Conservation (phyloP, 2,329 filamentous ascomycete genomes). For the Fusarium penzigii region DNA sequence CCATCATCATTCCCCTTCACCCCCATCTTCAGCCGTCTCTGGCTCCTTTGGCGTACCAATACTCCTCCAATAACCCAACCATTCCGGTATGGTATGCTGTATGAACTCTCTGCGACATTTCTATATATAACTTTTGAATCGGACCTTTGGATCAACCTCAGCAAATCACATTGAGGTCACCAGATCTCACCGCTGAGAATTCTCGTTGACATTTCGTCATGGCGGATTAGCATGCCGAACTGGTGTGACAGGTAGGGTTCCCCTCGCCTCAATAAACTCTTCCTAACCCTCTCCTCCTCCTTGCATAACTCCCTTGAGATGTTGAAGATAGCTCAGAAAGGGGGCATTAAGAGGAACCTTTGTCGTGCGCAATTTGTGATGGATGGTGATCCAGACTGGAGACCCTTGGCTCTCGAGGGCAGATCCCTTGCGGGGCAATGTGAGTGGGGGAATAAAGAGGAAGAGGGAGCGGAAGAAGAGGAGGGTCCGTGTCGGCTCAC, state of each 20-base stretch:
- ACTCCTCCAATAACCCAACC: background rate
- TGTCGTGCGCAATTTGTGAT: slow-evolving; percentile 15
- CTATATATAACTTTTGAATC: slow-evolving; percentile 1
- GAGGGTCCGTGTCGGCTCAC: slow-evolving; percentile 6
- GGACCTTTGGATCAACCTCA: slow-evolving; percentile 11
- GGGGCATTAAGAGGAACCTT: slow-evolving; percentile 13
- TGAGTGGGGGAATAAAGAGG: slow-evolving; percentile 1
- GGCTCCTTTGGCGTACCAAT: background rate
- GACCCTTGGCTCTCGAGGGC: slow-evolving; percentile 11
- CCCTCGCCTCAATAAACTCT: background rate
- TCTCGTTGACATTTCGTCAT: slow-evolving; percentile 12
- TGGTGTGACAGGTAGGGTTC: background rate
- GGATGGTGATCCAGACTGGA: slow-evolving; percentile 21
- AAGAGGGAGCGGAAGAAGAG: slow-evolving; percentile 2
- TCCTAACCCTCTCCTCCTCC: background rate
- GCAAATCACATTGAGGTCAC: slow-evolving; percentile 12
- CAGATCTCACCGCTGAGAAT: slow-evolving; percentile 7
- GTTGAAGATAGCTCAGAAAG: slow-evolving; percentile 3
- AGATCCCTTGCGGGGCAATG: slow-evolving; percentile 11
- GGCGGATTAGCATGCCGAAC: slow-evolving; percentile 12
- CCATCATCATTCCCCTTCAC: no score
- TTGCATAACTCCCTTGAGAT: background rate
- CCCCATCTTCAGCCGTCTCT: no score
- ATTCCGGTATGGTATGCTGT: background rate
- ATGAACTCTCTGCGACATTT: background rate